Evolutionary conservation across 2,329 filamentous ascomycete species (phyloP).

Genomic region (Diaporthe longicolla): DNA sequence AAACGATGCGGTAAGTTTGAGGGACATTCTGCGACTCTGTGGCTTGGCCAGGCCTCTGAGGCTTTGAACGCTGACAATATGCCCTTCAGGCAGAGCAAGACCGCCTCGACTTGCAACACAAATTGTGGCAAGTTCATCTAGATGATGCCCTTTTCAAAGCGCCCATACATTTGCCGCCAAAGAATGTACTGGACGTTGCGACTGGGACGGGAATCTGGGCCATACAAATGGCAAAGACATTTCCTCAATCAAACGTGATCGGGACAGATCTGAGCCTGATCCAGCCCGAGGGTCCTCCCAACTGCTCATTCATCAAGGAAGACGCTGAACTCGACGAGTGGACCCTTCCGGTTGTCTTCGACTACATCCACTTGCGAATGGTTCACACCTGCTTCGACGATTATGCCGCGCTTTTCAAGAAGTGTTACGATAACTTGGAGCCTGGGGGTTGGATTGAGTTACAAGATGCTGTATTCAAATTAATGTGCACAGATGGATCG

Average conservation of each 20-base stretch:
- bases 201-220: conserved; percentile 41
- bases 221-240: conserved; percentile 28
- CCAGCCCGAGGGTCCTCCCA: conserved; percentile 32
- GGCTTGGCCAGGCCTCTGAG: too few relatives aligned
- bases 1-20: conserved; percentile 22
- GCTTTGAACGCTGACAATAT: neutral
- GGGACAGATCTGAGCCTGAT: conserved; percentile 38
- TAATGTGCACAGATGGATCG: conserved; percentile 27
- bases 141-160: conserved; percentile 32
- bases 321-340: conserved; percentile 36
- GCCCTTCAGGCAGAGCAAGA: conserved; percentile 31
- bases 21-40: neutral
- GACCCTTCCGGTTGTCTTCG: conserved; percentile 31
- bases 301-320: conserved; percentile 37
- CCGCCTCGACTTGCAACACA: conserved; percentile 36
- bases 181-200: conserved; percentile 35
- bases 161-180: conserved; percentile 25
- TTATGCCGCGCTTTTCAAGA: conserved; percentile 63
- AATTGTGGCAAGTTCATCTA: conserved; percentile 31
- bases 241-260: conserved; percentile 34
- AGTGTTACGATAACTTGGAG: conserved; percentile 59
- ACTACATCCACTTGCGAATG: conserved; percentile 37
- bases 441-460: conserved; percentile 57
- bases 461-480: conserved; percentile 46
- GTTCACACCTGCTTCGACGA: conserved; percentile 51